phyloP scores from a whole-genome alignment of 768 basidiomycete genomes.

The Tephrocybe rancida region DNA sequence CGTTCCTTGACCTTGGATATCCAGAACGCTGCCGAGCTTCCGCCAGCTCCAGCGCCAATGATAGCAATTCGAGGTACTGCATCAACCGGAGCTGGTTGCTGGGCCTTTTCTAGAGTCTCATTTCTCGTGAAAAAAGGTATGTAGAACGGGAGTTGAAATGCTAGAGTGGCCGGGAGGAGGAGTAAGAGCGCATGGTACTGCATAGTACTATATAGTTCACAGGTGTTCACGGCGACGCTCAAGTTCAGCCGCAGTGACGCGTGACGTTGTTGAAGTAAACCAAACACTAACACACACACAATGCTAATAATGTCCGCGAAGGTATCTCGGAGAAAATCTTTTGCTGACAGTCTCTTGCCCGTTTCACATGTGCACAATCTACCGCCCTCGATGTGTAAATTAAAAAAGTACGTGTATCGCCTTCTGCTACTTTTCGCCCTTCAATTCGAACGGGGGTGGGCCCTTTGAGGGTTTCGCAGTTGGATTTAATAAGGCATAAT shows the following conservation, averaged over 20 bases:
- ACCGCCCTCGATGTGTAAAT: too few relatives aligned
- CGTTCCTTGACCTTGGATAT: conserved; percentile 77
- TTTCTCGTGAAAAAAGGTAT: conserved; percentile 55
- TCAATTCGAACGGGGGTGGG: too few relatives aligned
- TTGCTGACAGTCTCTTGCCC: too few relatives aligned
- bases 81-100: conserved; percentile 15
- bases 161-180: conserved; percentile 33
- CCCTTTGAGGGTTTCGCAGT: too few relatives aligned
- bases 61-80: conserved; percentile 70
- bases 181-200: conserved; percentile 24
- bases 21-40: conserved; percentile 84
- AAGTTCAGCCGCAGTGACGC: neutral
- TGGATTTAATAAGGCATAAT: too few relatives aligned
- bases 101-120: conserved; percentile 18
- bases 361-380: too few relatives aligned
- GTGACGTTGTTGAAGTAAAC: neutral
- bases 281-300: conserved; percentile 6
- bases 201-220: conserved; percentile 20
- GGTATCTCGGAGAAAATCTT: too few relatives aligned
- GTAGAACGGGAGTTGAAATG: conserved; percentile 56
- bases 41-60: conserved; percentile 89
- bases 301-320: neutral
- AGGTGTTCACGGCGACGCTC: neutral
- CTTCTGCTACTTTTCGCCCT: too few relatives aligned
- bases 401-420: too few relatives aligned